phyloP scores from a whole-genome alignment of 768 basidiomycete species.

The Scleroderma bovista region DNA sequence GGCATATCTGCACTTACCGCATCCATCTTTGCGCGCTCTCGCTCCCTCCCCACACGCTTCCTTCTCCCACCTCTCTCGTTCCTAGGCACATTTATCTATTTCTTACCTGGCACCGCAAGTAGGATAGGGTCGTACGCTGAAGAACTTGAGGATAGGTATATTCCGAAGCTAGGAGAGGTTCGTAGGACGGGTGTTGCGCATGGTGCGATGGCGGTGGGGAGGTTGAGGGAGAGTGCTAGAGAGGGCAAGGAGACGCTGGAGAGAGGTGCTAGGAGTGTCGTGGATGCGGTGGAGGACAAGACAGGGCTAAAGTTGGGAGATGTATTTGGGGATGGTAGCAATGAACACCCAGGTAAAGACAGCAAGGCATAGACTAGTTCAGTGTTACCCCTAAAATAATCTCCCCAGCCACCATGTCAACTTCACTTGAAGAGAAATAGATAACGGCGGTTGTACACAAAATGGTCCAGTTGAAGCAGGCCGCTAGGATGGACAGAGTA shows the following conservation, averaged over 20 bases:
- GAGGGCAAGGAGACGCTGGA: conserved; percentile 42
- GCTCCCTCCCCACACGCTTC: conserved; percentile 61
- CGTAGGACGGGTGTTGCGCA: conserved; percentile 63
- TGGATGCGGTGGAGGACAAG: conserved; percentile 54
- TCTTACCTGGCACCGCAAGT: conserved; percentile 76
- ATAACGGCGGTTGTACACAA: too few relatives aligned
- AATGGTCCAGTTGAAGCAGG: too few relatives aligned
- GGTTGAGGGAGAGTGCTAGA: conserved; percentile 46
- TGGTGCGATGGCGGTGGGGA: conserved; percentile 52
- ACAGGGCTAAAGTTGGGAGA: conserved; percentile 73
- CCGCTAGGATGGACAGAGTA: too few relatives aligned
- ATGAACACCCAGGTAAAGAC: too few relatives aligned
- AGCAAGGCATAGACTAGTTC: too few relatives aligned
- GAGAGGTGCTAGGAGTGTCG: conserved; percentile 39
- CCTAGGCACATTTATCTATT: conserved; percentile 65
- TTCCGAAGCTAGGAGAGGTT: conserved; percentile 63
- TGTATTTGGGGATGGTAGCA: conserved; percentile 40
- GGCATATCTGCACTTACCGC: conserved; percentile 85
- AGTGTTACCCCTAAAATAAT: too few relatives aligned
- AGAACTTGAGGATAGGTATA: conserved; percentile 63
- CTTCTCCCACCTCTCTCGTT: conserved; percentile 75
- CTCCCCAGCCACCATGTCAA: too few relatives aligned
- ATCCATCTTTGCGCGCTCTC: conserved; percentile 79
- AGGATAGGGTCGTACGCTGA: conserved; percentile 66
- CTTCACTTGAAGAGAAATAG: too few relatives aligned